A percentile compares a stretch with the other conserved stretches of the same genome.
Conservation (phyloP, 106 monocot genomes). For the Posidonia australis region DNA sequence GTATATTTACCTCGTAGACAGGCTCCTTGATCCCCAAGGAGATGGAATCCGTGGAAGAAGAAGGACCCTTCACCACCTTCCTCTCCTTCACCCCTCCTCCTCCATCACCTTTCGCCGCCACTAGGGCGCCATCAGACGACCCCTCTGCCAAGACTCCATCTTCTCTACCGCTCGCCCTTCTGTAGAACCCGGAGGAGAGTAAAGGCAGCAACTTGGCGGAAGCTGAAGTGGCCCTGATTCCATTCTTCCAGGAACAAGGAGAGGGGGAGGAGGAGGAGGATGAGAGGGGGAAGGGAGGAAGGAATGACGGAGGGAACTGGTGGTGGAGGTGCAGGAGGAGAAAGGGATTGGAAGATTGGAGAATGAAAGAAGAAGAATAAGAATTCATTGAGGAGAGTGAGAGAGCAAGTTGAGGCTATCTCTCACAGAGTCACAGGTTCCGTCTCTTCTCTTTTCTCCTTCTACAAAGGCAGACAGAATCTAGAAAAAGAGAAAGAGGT, state of each 20-base stretch:
- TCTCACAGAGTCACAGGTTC: too few species aligned
- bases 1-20: slow-evolving; percentile 13
- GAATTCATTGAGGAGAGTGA: too few species aligned
- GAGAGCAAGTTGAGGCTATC: too few species aligned
- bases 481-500: too few species aligned
- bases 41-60: not conserved
- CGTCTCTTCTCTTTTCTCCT: too few species aligned
- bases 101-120: not conserved
- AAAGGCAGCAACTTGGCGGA: not conserved
- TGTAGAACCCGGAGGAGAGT: slow-evolving; percentile 1
- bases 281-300: not conserved
- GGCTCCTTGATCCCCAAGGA: slow-evolving; percentile 20
- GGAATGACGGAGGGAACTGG: too few species aligned
- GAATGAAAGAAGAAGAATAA: not conserved
- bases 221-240: not conserved
- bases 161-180: slow-evolving; percentile 4
- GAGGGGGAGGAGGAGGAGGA: not conserved
- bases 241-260: not conserved
- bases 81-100: too few species aligned
- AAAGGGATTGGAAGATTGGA: slow-evolving; percentile 2
- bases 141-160: not conserved
- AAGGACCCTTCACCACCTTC: too few species aligned
- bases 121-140: too few species aligned
- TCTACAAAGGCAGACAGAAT: too few species aligned
- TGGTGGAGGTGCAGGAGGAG: not conserved